Conservation (phyloP, 257 asterid genomes). For the Anisodus tanguticus region DNA sequence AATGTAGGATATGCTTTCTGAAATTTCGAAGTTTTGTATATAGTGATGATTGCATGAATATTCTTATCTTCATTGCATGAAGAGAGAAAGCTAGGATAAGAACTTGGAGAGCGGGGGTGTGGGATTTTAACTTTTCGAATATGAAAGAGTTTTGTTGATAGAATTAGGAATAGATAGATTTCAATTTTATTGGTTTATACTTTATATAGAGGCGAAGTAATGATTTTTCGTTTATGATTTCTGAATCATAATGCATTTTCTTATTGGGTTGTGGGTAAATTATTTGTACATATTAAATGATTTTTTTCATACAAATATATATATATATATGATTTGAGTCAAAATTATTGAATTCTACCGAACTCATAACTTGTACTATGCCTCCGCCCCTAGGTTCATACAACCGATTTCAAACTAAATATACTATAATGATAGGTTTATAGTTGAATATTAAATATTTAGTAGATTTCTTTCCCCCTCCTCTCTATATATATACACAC, state of each 20-base stretch:
- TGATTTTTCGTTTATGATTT: too few relatives aligned
- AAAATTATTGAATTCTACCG: too few relatives aligned
- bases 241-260: too few relatives aligned
- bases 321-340: too few relatives aligned
- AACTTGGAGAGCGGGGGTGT: background rate
- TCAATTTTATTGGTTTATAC: background rate
- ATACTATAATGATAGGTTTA: background rate
- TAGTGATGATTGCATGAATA: constrained; percentile 36
- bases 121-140: background rate
- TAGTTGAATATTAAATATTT: background rate
- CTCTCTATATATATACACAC: too few relatives aligned
- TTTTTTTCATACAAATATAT: too few relatives aligned
- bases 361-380: too few relatives aligned
- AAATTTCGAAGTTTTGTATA: background rate
- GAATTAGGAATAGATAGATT: background rate
- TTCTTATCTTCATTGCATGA: constrained; percentile 72
- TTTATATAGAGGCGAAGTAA: background rate
- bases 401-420: background rate
- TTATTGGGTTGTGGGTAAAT: too few relatives aligned
- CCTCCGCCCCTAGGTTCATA: too few relatives aligned
- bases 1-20: constrained; percentile 11
- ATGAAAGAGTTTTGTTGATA: background rate
- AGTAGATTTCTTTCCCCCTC: too few relatives aligned
- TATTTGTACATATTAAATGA: too few relatives aligned
- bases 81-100: background rate